Conservation (phyloP, 1,139 yeast species). For the Protomyces macrosporus region DNA sequence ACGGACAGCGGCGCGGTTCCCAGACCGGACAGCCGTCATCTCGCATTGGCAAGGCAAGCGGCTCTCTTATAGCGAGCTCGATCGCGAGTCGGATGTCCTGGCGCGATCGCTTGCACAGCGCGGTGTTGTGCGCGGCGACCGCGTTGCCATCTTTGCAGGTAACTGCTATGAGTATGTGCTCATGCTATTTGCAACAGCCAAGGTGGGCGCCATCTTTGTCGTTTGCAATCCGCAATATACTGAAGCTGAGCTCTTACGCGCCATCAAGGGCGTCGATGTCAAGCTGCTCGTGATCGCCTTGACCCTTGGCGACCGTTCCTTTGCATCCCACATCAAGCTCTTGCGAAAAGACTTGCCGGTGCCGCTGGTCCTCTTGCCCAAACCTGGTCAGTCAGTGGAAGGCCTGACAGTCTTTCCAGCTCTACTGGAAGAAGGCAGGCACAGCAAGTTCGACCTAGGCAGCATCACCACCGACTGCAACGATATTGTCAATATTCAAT, state of each 20-base stretch:
- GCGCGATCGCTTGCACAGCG: slow-evolving; percentile 22
- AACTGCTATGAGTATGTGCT: slow-evolving; percentile 38
- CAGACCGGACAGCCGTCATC: slow-evolving; percentile 34
- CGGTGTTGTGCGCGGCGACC: slow-evolving; percentile 35
- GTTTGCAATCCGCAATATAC: slow-evolving; percentile 40
- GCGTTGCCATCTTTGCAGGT: slow-evolving; percentile 38
- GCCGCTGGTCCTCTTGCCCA: background rate
- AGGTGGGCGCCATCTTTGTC: slow-evolving; percentile 38
- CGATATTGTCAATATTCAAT: slow-evolving; percentile 40
- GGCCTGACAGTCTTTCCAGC: background rate
- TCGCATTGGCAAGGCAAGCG: slow-evolving; percentile 35
- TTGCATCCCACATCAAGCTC: slow-evolving; percentile 21
- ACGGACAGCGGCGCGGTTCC: slow-evolving; percentile 29
- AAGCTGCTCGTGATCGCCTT: slow-evolving; percentile 35
- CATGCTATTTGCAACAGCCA: slow-evolving; percentile 37
- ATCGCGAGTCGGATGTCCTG: slow-evolving; percentile 34
- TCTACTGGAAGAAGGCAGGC: background rate
- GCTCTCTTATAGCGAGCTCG: slow-evolving; percentile 34
- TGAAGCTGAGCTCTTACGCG: slow-evolving; percentile 35
- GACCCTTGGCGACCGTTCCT: slow-evolving; percentile 30
- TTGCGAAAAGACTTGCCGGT: background rate
- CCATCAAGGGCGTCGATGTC: slow-evolving; percentile 35
- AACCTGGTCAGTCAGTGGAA: background rate
- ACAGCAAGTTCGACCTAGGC: background rate
- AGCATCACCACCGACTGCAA: slow-evolving; percentile 35